These are phyloP conservation scores for Populus simonii DNA, from an alignment of 345 rosid species.

Conservation along the genomic window DNA sequence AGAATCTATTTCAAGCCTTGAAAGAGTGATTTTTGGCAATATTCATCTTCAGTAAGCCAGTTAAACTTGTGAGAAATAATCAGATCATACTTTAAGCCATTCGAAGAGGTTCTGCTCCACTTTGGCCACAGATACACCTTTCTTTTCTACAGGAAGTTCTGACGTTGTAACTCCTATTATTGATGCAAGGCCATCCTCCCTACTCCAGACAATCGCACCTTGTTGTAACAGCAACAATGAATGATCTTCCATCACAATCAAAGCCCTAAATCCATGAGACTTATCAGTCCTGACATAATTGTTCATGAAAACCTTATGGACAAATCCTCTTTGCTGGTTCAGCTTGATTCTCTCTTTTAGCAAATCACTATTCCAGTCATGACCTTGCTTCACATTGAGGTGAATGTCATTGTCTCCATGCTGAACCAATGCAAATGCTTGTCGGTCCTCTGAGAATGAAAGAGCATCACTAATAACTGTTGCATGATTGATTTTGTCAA, in stretches of 20 bases:
- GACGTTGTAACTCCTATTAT: conserved; percentile 76
- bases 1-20: neutral
- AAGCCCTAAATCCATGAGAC: conserved; percentile 93
- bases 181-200: conserved; percentile 96
- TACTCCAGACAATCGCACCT: conserved; percentile 89
- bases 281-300: conserved; percentile 88
- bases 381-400: conserved; percentile 61
- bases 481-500: conserved; percentile 51
- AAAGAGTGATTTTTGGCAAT: neutral
- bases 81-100: conserved; percentile 81
- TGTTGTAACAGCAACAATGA: conserved; percentile 88
- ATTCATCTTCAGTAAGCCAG: conserved; percentile 1
- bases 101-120: conserved; percentile 91
- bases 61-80: neutral
- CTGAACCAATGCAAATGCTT: conserved; percentile 69
- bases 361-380: conserved; percentile 67
- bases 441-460: conserved; percentile 52
- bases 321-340: conserved; percentile 68
- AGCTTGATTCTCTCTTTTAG: conserved; percentile 67
- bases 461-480: conserved; percentile 79
- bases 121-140: conserved; percentile 88
- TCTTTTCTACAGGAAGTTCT: conserved; percentile 81
- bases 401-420: conserved; percentile 61
- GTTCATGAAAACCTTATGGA: conserved; percentile 85
- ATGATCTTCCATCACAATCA: conserved; percentile 98